These are phyloP conservation scores for Sporothrix variecibatus DNA, from an alignment of 2,329 filamentous ascomycete species.

Conservation along the genomic window DNA sequence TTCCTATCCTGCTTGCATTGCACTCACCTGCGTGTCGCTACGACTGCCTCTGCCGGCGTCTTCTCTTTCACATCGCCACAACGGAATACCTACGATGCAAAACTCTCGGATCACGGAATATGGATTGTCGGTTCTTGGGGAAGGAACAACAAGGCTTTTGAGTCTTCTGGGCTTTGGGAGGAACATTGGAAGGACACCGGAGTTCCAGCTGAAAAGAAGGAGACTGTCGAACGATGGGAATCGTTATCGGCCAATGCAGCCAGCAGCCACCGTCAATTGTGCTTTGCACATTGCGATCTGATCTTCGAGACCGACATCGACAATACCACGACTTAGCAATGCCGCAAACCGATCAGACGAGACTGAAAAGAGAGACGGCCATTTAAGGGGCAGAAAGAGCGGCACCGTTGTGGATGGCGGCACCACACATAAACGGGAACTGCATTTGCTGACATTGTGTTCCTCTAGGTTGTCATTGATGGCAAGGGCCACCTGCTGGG, in stretches of 20 bases:
- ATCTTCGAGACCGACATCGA: neutral
- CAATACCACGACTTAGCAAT: neutral
- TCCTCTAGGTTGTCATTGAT: slow-evolving; percentile 90
- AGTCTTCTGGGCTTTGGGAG: neutral
- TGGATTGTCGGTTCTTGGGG: neutral
- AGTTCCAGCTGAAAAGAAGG: neutral
- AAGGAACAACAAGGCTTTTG: neutral
- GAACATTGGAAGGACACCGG: neutral
- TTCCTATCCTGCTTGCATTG: slow-evolving; percentile 21
- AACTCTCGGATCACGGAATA: neutral
- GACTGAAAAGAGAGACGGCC: neutral
- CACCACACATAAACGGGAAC: neutral
- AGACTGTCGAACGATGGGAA: neutral
- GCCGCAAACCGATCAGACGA: neutral
- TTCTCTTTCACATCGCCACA: neutral
- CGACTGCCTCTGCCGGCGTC: neutral
- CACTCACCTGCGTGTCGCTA: neutral
- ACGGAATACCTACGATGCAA: neutral
- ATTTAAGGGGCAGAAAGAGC: neutral
- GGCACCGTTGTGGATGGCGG: neutral
- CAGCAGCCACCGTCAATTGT: neutral
- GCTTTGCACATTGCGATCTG: neutral
- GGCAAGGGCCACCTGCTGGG: slow-evolving; percentile 99
- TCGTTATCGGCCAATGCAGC: neutral
- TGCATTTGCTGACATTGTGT: slow-evolving; percentile 22